phyloP scores from a whole-genome alignment of 805 yeast species.

The Lipomyces starkeyi region DNA sequence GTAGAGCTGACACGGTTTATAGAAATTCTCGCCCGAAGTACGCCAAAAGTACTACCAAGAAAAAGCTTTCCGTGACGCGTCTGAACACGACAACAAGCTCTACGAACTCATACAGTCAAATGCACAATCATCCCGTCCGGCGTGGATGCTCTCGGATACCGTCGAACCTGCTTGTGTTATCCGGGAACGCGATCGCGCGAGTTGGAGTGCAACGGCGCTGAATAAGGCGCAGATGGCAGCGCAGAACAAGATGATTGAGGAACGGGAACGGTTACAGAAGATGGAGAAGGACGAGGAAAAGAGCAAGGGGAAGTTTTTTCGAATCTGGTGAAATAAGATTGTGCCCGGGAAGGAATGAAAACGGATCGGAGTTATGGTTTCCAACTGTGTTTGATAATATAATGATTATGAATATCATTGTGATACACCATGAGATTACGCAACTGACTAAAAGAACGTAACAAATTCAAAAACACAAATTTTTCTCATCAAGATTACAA shows the following conservation, averaged over 20 bases:
- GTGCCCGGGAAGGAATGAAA: background rate
- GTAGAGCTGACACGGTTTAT: background rate
- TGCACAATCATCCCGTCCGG: slow-evolving; percentile 35
- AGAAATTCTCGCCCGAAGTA: slow-evolving; percentile 78
- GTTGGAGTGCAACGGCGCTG: slow-evolving; percentile 23
- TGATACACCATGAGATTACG: background rate
- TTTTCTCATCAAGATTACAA: slow-evolving; percentile 14
- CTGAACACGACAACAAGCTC: slow-evolving; percentile 14
- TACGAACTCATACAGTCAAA: slow-evolving; percentile 28
- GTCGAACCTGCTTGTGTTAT: slow-evolving; percentile 26
- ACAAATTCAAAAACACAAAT: background rate
- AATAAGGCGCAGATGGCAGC: slow-evolving; percentile 26
- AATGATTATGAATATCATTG: background rate
- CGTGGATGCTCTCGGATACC: slow-evolving; percentile 35
- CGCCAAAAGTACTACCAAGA: slow-evolving; percentile 75
- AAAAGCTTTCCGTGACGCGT: slow-evolving; percentile 37
- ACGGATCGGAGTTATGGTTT: background rate
- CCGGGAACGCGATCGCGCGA: slow-evolving; percentile 31
- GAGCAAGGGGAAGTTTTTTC: slow-evolving; percentile 8
- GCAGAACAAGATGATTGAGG: slow-evolving; percentile 24
- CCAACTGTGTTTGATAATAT: background rate
- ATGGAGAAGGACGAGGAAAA: slow-evolving; percentile 10
- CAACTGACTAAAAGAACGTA: background rate
- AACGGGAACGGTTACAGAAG: slow-evolving; percentile 23
- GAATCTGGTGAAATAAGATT: background rate